Evolutionary conservation across 495 filamentous ascomycete species (phyloP).

Genomic region (Penicillium subrubescens): DNA sequence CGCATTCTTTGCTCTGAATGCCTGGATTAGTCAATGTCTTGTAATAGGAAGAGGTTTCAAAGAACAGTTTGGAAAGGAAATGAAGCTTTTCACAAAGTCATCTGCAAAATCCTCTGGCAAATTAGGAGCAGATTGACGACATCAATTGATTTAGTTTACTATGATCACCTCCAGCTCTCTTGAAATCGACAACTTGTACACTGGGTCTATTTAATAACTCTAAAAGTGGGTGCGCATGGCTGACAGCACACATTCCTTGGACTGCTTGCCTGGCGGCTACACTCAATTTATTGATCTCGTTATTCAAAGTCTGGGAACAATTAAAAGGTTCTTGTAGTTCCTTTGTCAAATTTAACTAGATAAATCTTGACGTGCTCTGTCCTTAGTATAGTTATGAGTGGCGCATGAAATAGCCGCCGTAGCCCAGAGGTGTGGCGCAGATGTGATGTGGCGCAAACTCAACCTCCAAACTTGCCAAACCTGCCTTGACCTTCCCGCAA

Average conservation of each 20-base stretch:
- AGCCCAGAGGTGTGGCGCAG: neutral
- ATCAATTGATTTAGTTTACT: too few relatives aligned
- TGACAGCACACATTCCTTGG: neutral
- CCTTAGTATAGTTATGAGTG: neutral
- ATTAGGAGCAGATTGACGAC: too few relatives aligned
- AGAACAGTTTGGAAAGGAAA: too few relatives aligned
- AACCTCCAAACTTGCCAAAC: constrained; percentile 28
- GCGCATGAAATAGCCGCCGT: neutral
- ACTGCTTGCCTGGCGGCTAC: neutral
- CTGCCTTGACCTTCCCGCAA: constrained; percentile 32
- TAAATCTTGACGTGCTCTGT: neutral
- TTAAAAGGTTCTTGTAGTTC: too few relatives aligned
- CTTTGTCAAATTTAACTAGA: neutral
- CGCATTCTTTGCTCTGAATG: neutral
- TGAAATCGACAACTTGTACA: too few relatives aligned
- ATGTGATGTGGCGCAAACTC: constrained; percentile 27
- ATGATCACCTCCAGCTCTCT: too few relatives aligned
- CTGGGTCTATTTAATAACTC: too few relatives aligned
- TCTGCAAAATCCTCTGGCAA: too few relatives aligned
- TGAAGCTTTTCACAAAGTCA: too few relatives aligned
- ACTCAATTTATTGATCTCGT: neutral
- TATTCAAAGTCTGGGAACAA: neutral
- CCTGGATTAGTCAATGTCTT: neutral
- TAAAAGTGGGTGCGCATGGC: neutral
- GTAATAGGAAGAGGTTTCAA: too few relatives aligned